phyloP scores from a whole-genome alignment of 2,329 filamentous ascomycete species.

The Lachnellula willkommii region DNA sequence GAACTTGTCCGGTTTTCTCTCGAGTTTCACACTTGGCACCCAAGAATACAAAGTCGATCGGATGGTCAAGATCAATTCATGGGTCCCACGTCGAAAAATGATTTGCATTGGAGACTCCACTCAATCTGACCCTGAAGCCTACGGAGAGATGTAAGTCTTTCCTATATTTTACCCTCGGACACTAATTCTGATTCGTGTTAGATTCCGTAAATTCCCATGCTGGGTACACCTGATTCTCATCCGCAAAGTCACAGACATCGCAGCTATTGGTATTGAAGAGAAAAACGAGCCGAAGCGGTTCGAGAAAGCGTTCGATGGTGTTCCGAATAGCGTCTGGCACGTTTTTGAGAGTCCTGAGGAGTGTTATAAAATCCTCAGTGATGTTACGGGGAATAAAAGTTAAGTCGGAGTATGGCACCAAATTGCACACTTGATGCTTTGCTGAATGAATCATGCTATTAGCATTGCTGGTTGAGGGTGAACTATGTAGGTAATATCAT shows the following conservation, averaged over 20 bases:
- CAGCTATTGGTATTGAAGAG: conserved; percentile 61
- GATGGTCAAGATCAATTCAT: conserved; percentile 70
- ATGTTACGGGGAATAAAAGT: conserved; percentile 12
- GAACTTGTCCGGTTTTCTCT: conserved; percentile 73
- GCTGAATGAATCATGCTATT: too few relatives aligned
- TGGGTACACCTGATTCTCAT: conserved; percentile 86
- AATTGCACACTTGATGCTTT: neutral
- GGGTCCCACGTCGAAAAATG: conserved; percentile 74
- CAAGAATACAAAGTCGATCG: conserved; percentile 80
- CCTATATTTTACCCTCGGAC: neutral
- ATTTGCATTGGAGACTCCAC: conserved; percentile 87
- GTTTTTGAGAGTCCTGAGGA: conserved; percentile 77
- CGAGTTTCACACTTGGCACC: conserved; percentile 73
- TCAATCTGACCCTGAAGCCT: conserved; percentile 85
- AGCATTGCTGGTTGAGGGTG: too few relatives aligned
- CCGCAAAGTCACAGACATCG: conserved; percentile 72
- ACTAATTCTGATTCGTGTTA: conserved; percentile 26
- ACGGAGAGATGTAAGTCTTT: conserved; percentile 65
- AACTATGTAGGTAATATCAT: too few relatives aligned
- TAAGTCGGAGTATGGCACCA: neutral
- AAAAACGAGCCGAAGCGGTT: conserved; percentile 74
- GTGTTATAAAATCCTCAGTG: conserved; percentile 41
- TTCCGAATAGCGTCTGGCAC: conserved; percentile 69
- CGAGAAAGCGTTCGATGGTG: conserved; percentile 70
- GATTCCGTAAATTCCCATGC: conserved; percentile 58